Percentiles rank a stretch among this genome's conserved stretches.
phyloP scores from a whole-genome alignment of 768 basidiomycete species.

The Punctularia strigosozonata region DNA sequence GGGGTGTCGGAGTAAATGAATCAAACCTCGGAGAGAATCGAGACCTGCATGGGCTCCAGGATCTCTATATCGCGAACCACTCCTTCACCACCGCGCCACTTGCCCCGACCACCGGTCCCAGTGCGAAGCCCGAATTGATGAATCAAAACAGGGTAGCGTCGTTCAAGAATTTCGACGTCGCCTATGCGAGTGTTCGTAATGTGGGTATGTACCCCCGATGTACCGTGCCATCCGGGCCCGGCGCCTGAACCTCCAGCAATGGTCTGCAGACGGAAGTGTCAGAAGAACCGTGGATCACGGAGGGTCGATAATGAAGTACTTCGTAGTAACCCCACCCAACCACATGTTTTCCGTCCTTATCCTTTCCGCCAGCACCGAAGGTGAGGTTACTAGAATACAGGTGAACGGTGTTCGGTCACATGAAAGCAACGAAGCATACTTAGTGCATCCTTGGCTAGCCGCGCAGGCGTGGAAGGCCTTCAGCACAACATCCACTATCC shows the following conservation, averaged over 20 bases:
- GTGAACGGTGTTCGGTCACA: background rate
- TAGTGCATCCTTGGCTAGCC: slow-evolving; percentile 89
- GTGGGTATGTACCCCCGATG: slow-evolving; percentile 87
- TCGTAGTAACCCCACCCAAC: slow-evolving; percentile 90
- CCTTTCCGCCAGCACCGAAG: slow-evolving; percentile 83
- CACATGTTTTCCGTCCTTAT: slow-evolving; percentile 58
- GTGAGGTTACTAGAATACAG: slow-evolving; percentile 56
- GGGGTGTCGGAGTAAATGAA: no score
- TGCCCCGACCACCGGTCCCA: slow-evolving; percentile 59
- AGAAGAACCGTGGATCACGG: slow-evolving; percentile 2
- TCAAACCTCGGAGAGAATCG: slow-evolving; percentile 74
- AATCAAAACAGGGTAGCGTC: slow-evolving; percentile 85
- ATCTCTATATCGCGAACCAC: slow-evolving; percentile 78
- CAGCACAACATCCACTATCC: slow-evolving; percentile 90
- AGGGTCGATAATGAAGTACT: slow-evolving; percentile 21
- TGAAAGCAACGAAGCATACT: slow-evolving; percentile 34
- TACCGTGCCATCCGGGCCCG: slow-evolving; percentile 82
- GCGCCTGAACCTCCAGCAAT: slow-evolving; percentile 93
- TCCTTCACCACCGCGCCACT: slow-evolving; percentile 75
- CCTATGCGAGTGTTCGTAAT: slow-evolving; percentile 91
- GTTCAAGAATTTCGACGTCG: slow-evolving; percentile 88
- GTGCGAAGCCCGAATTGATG: slow-evolving; percentile 70
- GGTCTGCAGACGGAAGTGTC: slow-evolving; percentile 37
- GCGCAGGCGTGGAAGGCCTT: slow-evolving; percentile 88
- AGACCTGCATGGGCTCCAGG: slow-evolving; percentile 71